Evolutionary conservation across 441 rosid genomes (phyloP), one percentile per base, ranked within the genome.

Genomic region (Dalechampia spathulata): DNA sequence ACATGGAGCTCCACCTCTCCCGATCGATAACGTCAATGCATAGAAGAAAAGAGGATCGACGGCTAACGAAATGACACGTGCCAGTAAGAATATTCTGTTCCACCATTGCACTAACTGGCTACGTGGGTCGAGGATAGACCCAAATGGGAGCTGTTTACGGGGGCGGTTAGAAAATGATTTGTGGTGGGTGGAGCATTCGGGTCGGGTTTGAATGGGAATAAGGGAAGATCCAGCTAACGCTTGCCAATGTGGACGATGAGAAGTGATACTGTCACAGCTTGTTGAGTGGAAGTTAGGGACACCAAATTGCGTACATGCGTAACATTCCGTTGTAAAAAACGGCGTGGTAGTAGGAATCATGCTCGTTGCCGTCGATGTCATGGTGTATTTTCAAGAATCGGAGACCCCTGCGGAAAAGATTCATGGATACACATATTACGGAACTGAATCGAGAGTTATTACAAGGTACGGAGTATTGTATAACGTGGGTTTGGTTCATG

Each of bases 221-320:
- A 85, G 76, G 19, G 81, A 82, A 16, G 92, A 76, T 14, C 92
- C 88, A 6, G 88, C 92, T 5, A 78, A 80, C 58, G 88, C 88
- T 50, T 76, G 81, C 86, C 88, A 82, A 66, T 80, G 69, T 26
- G 82, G 92, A 48, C 61, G 80, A 74, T 80, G 76, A 32, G 77
- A n/a, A n/a, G n/a, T n/a, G n/a, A n/a, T 78, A 6, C 46, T 58
- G 81, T 82, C 86, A 65, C 92, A 82, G 77, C 84, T 78, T 54
- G 86, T 79, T 58, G 92, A 85, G 71, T 85, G 88, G 62, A 82
- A 82, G 22, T 63, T 79, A 12, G 92, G 88, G 25, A 76, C 86
- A 14, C 88, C 92, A 28, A 76, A 88, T 53, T 79, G 83, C 11
- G 88, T 85, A 69, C 92, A 85, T 3, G 88, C 88, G 46, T 78